Conservation (phyloP, 768 basidiomycete species). For the Boletus vinaceobasis region DNA sequence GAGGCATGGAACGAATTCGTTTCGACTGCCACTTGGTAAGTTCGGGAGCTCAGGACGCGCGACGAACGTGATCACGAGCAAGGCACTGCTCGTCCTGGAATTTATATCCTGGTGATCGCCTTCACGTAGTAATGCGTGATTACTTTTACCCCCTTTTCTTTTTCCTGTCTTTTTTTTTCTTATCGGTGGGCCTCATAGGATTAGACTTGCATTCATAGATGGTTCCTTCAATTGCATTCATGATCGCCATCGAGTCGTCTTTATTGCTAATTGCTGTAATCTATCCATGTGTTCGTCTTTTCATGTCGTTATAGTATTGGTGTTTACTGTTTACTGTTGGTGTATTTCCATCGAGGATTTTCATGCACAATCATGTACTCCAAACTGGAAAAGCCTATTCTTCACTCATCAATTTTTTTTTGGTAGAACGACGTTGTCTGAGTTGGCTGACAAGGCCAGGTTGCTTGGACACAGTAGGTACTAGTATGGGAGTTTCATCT, state of each 20-base stretch:
- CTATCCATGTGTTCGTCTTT: neutral
- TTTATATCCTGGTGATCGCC: neutral
- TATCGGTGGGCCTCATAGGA: neutral
- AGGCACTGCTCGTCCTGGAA: neutral
- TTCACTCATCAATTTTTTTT: too few relatives aligned
- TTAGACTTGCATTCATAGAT: neutral
- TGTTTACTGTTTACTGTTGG: too few relatives aligned
- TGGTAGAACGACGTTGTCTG: too few relatives aligned
- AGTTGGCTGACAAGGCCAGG: too few relatives aligned
- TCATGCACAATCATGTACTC: neutral
- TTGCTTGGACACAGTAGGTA: too few relatives aligned
- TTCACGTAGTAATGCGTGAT: neutral
- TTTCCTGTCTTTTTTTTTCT: neutral
- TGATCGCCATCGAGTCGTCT: neutral
- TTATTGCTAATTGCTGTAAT: slow-evolving; percentile 3
- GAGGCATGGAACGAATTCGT: slow-evolving; percentile 55
- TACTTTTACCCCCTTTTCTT: neutral
- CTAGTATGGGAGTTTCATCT: too few relatives aligned
- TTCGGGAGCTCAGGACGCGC: neutral
- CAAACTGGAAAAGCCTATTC: too few relatives aligned
- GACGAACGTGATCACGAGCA: neutral
- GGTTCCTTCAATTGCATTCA: neutral
- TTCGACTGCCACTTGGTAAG: slow-evolving; percentile 32
- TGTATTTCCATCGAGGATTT: neutral
- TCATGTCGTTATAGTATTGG: neutral